These are phyloP conservation scores for Wickerhamiella nectarea DNA, from an alignment of 805 yeast genomes.

Conservation along the genomic window DNA sequence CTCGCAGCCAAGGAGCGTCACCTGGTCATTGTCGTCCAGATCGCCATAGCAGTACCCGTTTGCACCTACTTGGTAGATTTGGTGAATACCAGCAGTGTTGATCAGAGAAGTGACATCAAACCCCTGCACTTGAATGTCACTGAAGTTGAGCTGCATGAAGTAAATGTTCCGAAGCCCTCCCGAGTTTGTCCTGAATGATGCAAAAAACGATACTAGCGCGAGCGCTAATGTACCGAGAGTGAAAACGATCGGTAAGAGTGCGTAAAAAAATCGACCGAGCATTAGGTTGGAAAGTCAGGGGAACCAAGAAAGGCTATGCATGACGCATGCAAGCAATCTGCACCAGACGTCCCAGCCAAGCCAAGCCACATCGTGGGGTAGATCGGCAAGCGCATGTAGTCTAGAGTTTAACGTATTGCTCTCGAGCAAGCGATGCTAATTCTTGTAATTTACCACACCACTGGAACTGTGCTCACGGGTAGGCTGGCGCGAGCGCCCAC, in stretches of 20 bases:
- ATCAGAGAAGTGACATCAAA: constrained; percentile 1
- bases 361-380: too few species aligned
- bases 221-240: constrained; percentile 30
- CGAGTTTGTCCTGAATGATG: constrained; percentile 32
- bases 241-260: background rate
- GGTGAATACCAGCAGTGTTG: constrained; percentile 30
- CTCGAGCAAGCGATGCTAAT: too few species aligned
- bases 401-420: too few species aligned
- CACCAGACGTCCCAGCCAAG: too few species aligned
- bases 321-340: too few species aligned
- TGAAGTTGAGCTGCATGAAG: constrained; percentile 35
- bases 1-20: constrained; percentile 37
- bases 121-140: constrained; percentile 23
- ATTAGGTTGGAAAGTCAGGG: background rate
- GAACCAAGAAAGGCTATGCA: too few species aligned
- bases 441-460: too few species aligned
- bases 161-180: constrained; percentile 34
- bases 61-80: constrained; percentile 41
- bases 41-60: constrained; percentile 52
- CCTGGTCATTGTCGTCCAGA: constrained; percentile 18
- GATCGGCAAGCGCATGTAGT: too few species aligned
- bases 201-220: constrained; percentile 38
- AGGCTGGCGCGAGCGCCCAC: too few species aligned
- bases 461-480: too few species aligned
- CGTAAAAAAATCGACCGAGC: constrained; percentile 5